Percentiles rank a stretch among this genome's conserved stretches.
These are phyloP conservation scores for Pleurotus djamor DNA, from an alignment of 768 basidiomycete species.

Conservation along the genomic window DNA sequence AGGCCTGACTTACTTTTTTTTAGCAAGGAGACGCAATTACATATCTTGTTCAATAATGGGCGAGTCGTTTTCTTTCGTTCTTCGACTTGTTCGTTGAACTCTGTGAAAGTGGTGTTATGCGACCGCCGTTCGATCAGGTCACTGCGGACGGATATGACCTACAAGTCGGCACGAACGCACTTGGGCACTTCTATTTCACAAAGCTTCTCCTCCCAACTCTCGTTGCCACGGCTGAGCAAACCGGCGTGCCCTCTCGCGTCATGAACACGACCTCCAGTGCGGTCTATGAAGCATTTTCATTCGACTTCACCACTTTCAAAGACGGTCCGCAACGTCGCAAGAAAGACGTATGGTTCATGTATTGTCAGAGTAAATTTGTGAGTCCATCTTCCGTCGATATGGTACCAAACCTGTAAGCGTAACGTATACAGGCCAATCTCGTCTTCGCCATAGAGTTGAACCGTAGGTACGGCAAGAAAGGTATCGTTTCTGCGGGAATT, in stretches of 20 bases:
- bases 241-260: slow-evolving; percentile 32
- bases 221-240: slow-evolving; percentile 26
- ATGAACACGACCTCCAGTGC: slow-evolving; percentile 36
- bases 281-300: slow-evolving; percentile 11
- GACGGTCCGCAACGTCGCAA: slow-evolving; percentile 30
- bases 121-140: slow-evolving; percentile 34
- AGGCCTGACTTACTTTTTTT: not conserved
- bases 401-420: no score
- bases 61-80: slow-evolving; percentile 16
- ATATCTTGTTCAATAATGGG: slow-evolving; percentile 50
- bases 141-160: slow-evolving; percentile 55
- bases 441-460: no score
- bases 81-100: not conserved
- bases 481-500: no score
- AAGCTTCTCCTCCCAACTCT: slow-evolving; percentile 42
- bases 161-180: slow-evolving; percentile 53
- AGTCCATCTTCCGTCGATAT: slow-evolving; percentile 4
- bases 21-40: slow-evolving; percentile 42
- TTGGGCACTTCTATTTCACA: slow-evolving; percentile 47
- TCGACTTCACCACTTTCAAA: slow-evolving; percentile 39
- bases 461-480: no score
- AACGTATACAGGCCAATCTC: no score
- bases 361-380: slow-evolving; percentile 30
- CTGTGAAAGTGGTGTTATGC: slow-evolving; percentile 40
- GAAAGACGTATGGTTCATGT: slow-evolving; percentile 12